These are phyloP conservation scores for Hypoxylon rubiginosum DNA, from an alignment of 2,329 filamentous ascomycete species.

Conservation along the genomic window DNA sequence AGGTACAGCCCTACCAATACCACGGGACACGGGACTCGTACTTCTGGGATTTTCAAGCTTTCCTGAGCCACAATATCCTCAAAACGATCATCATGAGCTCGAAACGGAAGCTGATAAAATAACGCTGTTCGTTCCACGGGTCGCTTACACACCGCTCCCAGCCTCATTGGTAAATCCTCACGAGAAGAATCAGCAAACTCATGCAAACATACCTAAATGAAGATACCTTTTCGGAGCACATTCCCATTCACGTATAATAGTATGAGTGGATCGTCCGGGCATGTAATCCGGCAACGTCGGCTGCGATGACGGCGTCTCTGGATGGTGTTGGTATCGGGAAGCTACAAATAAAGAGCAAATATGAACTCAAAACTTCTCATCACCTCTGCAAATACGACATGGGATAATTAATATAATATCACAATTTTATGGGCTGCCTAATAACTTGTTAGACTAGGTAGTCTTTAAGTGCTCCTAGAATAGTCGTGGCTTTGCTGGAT, in stretches of 20 bases:
- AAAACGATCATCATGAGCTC: too few relatives aligned
- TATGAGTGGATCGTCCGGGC: not conserved
- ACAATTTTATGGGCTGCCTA: too few relatives aligned
- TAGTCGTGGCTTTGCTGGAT: not conserved
- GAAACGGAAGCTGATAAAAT: not conserved
- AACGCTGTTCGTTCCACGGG: constrained; percentile 6
- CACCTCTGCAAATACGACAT: too few relatives aligned
- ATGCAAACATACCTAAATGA: constrained; percentile 2
- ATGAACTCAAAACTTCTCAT: too few relatives aligned
- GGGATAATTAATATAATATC: too few relatives aligned
- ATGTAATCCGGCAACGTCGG: not conserved
- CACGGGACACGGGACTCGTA: not conserved
- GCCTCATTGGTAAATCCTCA: constrained; percentile 56
- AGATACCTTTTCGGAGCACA: constrained; percentile 41
- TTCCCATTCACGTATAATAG: constrained; percentile 38
- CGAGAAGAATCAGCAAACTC: constrained; percentile 52
- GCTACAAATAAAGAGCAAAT: not conserved
- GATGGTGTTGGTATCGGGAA: not conserved
- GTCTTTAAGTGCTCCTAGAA: too few relatives aligned
- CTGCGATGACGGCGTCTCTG: not conserved
- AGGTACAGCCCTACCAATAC: not conserved
- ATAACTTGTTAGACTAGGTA: too few relatives aligned
- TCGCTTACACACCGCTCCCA: constrained; percentile 16
- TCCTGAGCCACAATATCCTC: not conserved
- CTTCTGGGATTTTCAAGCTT: not conserved